Base-by-base conservation (phyloP, 2,329 filamentous ascomycete genomes). In the Sclerotinia nivalis region DNA sequence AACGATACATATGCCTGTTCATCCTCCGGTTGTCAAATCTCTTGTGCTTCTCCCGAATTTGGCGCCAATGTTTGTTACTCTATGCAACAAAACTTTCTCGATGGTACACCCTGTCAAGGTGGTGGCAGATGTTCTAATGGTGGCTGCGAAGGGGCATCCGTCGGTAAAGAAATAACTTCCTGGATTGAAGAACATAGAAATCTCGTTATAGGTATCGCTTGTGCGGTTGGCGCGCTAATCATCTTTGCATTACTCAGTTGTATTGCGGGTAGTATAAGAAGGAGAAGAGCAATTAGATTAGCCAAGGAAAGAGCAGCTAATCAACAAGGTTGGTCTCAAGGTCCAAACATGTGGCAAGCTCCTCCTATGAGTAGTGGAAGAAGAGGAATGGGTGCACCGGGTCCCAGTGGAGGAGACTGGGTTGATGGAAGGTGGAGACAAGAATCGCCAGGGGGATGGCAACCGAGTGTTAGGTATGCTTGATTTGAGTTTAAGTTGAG, bases 21-120 rank as follows among this genome's bases (percentile, higher is more conserved):
- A 73, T 84, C 83, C 68, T 85, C 85, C 49, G 89, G 88, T 64
- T 99, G 96, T 81, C 84, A 87, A 72, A 83, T 98, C 65, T 89
- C 89, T 62, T 99, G 96, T 80, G 77, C 78, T 15, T 91, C 90
- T 34, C 88, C 92, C 6, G 83, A 88, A 69, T 89, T 94, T 70
- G 87, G 87, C 10, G 73, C 82, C 8, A 86, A 87, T 70, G 84
- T 86, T 10, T 97, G 93, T 80, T 89, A 91, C 71, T 86, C 86
- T 31, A 87, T 96, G 82, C 90, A 92, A 78, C 93, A 97, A 79
- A 96, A 96, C 81, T 98, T 97, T 81, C 84, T 98, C 43, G 96
- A 99, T 78, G 96, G 96, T 25, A 98, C 96, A 0, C 83, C 87
- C 1, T 99, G 96, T 78, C 86, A 88, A 66, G 91, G 91, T 25